A percentile compares a stretch with the other conserved stretches of the same genome.
Evolutionary conservation across 176 grass and related monocot species (phyloP).

Genomic region (Aegilops bicornis): DNA sequence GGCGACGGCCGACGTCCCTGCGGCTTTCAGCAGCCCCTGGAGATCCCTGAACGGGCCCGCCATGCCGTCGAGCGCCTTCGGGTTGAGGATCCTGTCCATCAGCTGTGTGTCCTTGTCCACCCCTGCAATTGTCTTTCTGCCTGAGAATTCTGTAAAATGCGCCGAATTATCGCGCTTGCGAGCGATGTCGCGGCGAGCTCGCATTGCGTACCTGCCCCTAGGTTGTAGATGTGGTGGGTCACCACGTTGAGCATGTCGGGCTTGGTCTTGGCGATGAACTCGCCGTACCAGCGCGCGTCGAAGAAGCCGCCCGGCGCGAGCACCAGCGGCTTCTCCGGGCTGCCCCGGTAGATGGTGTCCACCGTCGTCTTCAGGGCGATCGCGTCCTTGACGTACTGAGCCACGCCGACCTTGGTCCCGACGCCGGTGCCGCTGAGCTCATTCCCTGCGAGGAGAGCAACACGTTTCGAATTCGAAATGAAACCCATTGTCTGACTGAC

Average conservation of each 20-base stretch:
- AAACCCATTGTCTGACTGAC: neutral
- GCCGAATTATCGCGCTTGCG: neutral
- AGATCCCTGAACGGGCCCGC: slow-evolving; percentile 55
- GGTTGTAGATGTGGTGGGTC: slow-evolving; percentile 91
- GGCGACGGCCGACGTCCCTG: slow-evolving; percentile 53
- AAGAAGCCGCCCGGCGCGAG: slow-evolving; percentile 91
- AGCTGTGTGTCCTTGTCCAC: slow-evolving; percentile 68
- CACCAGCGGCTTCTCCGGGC: slow-evolving; percentile 61
- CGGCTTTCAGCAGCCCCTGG: slow-evolving; percentile 45
- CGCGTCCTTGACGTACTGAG: slow-evolving; percentile 71
- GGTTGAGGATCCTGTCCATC: slow-evolving; percentile 74
- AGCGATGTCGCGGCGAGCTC: no score
- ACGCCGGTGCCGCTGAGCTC: slow-evolving; percentile 77
- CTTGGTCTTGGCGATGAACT: slow-evolving; percentile 65
- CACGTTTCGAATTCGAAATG: neutral
- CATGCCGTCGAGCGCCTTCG: slow-evolving; percentile 57
- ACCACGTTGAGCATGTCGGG: slow-evolving; percentile 65
- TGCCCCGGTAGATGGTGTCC: slow-evolving; percentile 38
- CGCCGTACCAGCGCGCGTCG: slow-evolving; percentile 54
- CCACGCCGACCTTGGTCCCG: slow-evolving; percentile 50
- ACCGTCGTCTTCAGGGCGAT: slow-evolving; percentile 56
- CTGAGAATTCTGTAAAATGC: neutral
- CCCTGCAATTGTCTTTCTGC: slow-evolving; percentile 28
- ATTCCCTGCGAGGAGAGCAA: slow-evolving; percentile 55
- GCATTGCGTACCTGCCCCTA: slow-evolving; percentile 59